Base-by-base conservation (phyloP, 768 basidiomycete species). In the Amanita pseudoporphyria region DNA sequence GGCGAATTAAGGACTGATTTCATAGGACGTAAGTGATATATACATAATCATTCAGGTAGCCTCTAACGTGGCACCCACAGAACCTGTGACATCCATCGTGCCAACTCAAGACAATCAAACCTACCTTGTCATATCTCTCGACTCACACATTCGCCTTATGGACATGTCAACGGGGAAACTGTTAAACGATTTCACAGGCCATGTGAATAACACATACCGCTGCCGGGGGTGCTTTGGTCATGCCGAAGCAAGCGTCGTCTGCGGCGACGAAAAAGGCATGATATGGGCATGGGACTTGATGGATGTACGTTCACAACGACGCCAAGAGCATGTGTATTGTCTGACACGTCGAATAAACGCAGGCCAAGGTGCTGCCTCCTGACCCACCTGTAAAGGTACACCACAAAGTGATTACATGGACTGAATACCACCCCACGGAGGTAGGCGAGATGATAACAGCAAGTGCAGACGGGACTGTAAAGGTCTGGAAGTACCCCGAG, bases 221-320 rank as follows among this genome's bases (percentile, higher is more conserved):
- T 84, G 79, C 59, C 81, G 85, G 24, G 82, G 84, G 21, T 84
- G 81, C 56, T 95, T 95, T 58, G 87, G 87, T 9, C 77, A 86
- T 54, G 84, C 73, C 3, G 96, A 98, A 65, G 85, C 83, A 6
- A 79, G 64, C 21, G 81, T 98, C 13, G 62, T 95, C 4, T 83
- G 79, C 53, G 96, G 96, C 7, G 96, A 98, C 61, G 96, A 97
- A 65, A 76, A 83, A 6, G 96, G 96, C 0, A 69, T 66, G 53
- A 69, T 99, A 2, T 96, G 91, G 90, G 80, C 80, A 36, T 99
- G 94, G 94, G 90, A 95, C 57, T 69, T 97, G 52, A 77, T 97
- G 18, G 87, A 90, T 62, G 94, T 94, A 65, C 60, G 64, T 58
- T 28, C 35, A 39, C 24, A 46, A 19, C 44, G 45, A 37, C 39